Evolutionary conservation across 306 rosid species (phyloP).

Genomic region (Lathyrus aphaca): DNA sequence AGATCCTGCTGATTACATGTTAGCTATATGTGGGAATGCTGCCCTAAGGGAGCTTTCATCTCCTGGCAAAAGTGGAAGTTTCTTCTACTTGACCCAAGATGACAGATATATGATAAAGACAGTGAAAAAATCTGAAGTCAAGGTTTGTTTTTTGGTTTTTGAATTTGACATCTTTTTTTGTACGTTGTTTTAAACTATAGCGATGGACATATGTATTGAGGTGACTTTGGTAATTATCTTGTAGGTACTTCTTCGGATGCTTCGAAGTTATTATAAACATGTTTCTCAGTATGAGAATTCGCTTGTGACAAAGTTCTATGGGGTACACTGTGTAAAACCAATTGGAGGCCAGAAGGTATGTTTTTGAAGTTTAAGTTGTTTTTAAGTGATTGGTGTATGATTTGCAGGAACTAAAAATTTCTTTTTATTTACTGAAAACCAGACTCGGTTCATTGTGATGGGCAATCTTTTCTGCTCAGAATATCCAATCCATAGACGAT

Average conservation of each 20-base stretch:
- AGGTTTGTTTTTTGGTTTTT: slow-evolving; percentile 56
- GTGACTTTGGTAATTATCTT: slow-evolving; percentile 34
- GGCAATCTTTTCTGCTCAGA: slow-evolving; percentile 98
- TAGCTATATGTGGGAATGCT: slow-evolving; percentile 88
- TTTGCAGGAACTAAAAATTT: slow-evolving; percentile 18
- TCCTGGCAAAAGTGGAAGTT: slow-evolving; percentile 96
- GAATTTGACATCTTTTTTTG: background rate
- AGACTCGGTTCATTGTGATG: slow-evolving; percentile 99
- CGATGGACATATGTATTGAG: slow-evolving; percentile 3
- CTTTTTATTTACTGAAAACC: slow-evolving; percentile 38
- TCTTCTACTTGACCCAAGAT: slow-evolving; percentile 91
- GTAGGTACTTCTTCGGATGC: slow-evolving; percentile 96
- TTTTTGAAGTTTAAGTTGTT: slow-evolving; percentile 18
- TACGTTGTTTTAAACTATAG: background rate
- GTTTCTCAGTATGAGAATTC: slow-evolving; percentile 73
- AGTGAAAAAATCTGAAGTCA: slow-evolving; percentile 95
- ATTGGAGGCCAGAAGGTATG: slow-evolving; percentile 91
- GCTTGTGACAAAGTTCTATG: slow-evolving; percentile 88
- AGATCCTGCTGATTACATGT: slow-evolving; percentile 96
- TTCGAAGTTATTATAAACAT: slow-evolving; percentile 76
- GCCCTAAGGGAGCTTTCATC: slow-evolving; percentile 96
- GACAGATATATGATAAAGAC: slow-evolving; percentile 96
- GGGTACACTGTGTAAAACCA: slow-evolving; percentile 97
- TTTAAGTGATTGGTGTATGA: slow-evolving; percentile 7
- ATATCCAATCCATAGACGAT: slow-evolving; percentile 87